Conservation (phyloP, 1,284 basidiomycete species). For the Ceratobasidium sp. region DNA sequence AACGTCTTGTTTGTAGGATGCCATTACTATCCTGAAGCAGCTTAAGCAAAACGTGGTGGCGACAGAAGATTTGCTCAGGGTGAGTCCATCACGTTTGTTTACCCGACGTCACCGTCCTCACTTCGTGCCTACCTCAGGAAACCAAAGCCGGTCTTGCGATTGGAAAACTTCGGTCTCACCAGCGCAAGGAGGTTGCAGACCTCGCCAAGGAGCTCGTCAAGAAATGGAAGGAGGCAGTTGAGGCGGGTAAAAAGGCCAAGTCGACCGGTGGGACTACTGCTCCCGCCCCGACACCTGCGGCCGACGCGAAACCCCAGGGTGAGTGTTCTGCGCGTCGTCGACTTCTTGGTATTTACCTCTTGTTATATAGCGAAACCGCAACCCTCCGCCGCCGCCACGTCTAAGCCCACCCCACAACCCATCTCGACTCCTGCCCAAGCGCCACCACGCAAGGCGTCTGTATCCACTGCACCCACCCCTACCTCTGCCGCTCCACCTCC, state of each 20-base stretch:
- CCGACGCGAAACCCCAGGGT: slow-evolving; percentile 18
- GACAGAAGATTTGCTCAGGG: slow-evolving; percentile 86
- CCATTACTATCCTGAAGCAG: slow-evolving; percentile 68
- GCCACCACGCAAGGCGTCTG: slow-evolving; percentile 19
- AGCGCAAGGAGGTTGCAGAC: slow-evolving; percentile 75
- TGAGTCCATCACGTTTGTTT: slow-evolving; percentile 58
- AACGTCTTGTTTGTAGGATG: slow-evolving; percentile 63
- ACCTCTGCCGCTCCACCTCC: slow-evolving; percentile 20
- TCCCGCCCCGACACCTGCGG: slow-evolving; percentile 10
- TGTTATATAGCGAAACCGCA: slow-evolving; percentile 3
- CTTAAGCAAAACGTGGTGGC: slow-evolving; percentile 82
- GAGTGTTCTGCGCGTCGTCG: slow-evolving; percentile 9
- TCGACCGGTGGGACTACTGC: slow-evolving; percentile 45
- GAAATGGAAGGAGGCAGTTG: slow-evolving; percentile 88
- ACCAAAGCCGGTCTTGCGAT: slow-evolving; percentile 92
- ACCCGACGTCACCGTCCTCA: background rate
- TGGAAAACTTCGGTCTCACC: slow-evolving; percentile 84
- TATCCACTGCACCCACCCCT: slow-evolving; percentile 26
- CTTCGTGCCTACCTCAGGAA: slow-evolving; percentile 59
- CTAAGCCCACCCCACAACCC: slow-evolving; percentile 20
- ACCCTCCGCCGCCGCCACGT: slow-evolving; percentile 15
- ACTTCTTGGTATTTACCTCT: background rate
- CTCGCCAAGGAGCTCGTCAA: slow-evolving; percentile 93
- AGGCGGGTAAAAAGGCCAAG: slow-evolving; percentile 68
- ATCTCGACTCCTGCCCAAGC: slow-evolving; percentile 14